Evolutionary conservation across 192 early-diverging fungal genomes (phyloP).

Genomic region (Backusella sp.): DNA sequence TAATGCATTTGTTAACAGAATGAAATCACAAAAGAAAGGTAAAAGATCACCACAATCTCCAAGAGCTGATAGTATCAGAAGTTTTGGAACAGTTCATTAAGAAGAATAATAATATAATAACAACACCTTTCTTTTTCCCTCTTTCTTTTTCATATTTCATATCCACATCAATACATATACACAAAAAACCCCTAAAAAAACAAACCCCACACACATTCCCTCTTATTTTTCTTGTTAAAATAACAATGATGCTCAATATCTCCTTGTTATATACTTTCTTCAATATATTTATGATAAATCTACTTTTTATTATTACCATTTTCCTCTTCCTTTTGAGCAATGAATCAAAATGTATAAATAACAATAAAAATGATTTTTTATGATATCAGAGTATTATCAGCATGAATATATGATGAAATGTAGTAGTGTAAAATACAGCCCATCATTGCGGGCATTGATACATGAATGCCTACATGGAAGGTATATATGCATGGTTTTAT

Average conservation of each 20-base stretch:
- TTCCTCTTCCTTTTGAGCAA: neutral
- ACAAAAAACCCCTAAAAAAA: neutral
- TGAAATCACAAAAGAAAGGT: conserved; percentile 25
- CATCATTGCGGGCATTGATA: no score
- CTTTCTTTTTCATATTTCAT: neutral
- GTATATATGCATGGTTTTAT: no score
- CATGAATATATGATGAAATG: neutral
- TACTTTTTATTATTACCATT: neutral
- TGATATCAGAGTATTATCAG: neutral
- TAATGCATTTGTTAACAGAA: conserved; percentile 38
- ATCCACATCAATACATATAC: neutral
- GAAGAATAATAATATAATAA: neutral
- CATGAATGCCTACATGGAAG: no score
- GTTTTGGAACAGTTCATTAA: conserved; percentile 22
- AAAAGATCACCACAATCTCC: neutral
- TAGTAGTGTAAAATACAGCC: neutral
- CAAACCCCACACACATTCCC: neutral
- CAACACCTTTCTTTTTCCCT: neutral
- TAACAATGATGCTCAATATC: neutral
- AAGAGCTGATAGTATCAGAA: conserved; percentile 20
- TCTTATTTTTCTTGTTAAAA: neutral
- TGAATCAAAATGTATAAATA: neutral
- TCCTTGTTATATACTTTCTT: neutral
- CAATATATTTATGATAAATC: neutral
- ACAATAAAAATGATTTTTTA: neutral